Evolutionary conservation across 2,329 filamentous ascomycete species (phyloP), one percentile per base, ranked within the genome.

Genomic region (Aureobasidium zeae): DNA sequence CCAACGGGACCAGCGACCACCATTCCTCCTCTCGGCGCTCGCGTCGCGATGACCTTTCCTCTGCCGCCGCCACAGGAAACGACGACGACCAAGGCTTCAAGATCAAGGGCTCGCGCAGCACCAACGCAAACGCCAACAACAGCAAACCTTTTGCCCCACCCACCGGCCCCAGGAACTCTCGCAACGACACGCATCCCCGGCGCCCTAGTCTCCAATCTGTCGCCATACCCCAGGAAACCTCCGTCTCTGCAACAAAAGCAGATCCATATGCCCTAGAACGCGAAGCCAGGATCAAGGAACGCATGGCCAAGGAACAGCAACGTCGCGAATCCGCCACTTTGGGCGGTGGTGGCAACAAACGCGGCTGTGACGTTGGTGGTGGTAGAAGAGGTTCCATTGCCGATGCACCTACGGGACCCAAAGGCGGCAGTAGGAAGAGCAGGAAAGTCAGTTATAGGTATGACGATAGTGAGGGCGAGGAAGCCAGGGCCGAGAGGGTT

Each of bases 231-330:
- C 38, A 42, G 16, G 44, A 34, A 12, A 34, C 47, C 16, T 38
- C 48, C 4, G 12, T 52, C 8, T 34, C 51, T 4, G 36, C 53
- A 7, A 36, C 50, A 10, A n/a, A n/a, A n/a, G 46, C 31, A 11
- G 59, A 62, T 34, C 57, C 57, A 1, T 61, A 63, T 31, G 58
- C 56, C 4, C 55, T 50, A 24, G 58, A 62, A 49, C 55, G 59
- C 24, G 57, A 55, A 41, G 48, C 38, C 15, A 51, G 51, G 15
- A 53, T 52, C 28, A 54, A 59, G 45, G 53, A 55, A 32, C 70
- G 81, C 19, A 66, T 83, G 39, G 66, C 81, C 10, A 81, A 79
- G 54, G 81, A 86, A 61, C 76, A 77, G 28, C 77, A 84, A 60
- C 72, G 61, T 70, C 77, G 32, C 68, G 74, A 31, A 57, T 77